Evolutionary conservation across 148 eudicot species (phyloP), one percentile per base, ranked within the genome.

Genomic region (Camellia japonica): DNA sequence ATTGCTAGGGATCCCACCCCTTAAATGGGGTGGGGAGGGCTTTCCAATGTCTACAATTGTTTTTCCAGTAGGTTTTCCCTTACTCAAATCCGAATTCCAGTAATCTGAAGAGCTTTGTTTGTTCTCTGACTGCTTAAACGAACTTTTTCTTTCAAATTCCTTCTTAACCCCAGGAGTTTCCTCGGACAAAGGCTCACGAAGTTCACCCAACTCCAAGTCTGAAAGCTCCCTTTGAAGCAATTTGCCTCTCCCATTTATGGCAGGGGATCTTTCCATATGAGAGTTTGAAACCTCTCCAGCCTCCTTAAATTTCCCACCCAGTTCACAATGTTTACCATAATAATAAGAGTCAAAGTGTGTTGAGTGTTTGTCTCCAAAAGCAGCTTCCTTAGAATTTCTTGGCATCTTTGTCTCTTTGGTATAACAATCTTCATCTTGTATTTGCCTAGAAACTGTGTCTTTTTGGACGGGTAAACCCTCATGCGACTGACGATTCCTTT

Each of bases 121-220:
- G 63, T 79, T 85, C 30, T 89, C 93, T 41, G 78, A 82, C 82
- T 89, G 85, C 85, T 90, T 92, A 79, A 92, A 92, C 38, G 97
- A 92, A 82, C 87, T 80, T 82, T 88, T 88, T 81, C 90, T 84
- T 59, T 89, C 93, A 82, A 94, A 83, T 72, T 78, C 79, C 80
- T 86, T 90, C 80, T 80, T 89, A 15, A 67, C 23, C 11, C 78
- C 84, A 16, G 85, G 77, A 59, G 86, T 80, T 83, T 88, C 98
- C 79, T 86, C 91, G 63, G 83, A 77, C 76, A 84, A 75, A 30
- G 93, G 84, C 80, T 96, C 99, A 56, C 98, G 98, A 78, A 96
- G 90, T 87, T 96, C 99, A 68, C 99, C 99, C 88, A 92, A 71
- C 82, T 96, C 99, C 85, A 94, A 83, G 54, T 91, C 99, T 60